Percentiles rank a stretch among this genome's conserved stretches.
phyloP scores from a whole-genome alignment of 2,329 filamentous ascomycete genomes.

The Graphilbum sp. region DNA sequence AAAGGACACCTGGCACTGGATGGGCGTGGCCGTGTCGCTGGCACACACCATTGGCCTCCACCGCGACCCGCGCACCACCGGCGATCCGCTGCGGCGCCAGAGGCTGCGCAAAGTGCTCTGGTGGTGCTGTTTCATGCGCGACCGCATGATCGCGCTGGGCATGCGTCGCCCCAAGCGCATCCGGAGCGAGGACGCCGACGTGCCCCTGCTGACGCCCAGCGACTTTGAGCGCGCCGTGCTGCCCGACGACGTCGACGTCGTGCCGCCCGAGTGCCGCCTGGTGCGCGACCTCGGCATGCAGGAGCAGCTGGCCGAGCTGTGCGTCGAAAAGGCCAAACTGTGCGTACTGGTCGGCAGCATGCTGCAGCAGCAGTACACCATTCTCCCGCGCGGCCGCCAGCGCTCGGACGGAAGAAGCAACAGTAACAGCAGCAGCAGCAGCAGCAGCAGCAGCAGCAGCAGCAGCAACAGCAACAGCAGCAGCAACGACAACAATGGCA shows the following conservation, averaged over 20 bases:
- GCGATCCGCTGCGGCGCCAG: conserved; percentile 57
- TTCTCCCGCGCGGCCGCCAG: conserved; percentile 68
- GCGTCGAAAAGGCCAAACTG: conserved; percentile 79
- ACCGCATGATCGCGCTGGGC: conserved; percentile 78
- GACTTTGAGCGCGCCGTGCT: conserved; percentile 70
- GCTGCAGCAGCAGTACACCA: conserved; percentile 80
- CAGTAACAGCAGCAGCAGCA: background rate
- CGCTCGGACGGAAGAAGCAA: conserved; percentile 42
- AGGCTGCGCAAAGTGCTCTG: conserved; percentile 89
- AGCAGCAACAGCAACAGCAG: conserved; percentile 1
- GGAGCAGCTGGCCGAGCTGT: conserved; percentile 67
- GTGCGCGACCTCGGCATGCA: conserved; percentile 59
- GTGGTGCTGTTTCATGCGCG: conserved; percentile 96
- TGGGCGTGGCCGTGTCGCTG: conserved; percentile 86
- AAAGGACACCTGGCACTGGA: conserved; percentile 98
- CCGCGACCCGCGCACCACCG: conserved; percentile 60
- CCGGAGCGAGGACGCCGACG: conserved; percentile 85
- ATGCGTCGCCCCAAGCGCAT: conserved; percentile 88
- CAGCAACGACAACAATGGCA: background rate
- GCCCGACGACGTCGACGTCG: conserved; percentile 48
- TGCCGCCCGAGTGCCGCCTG: conserved; percentile 54
- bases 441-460: conserved; percentile 21
- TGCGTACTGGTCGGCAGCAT: conserved; percentile 83
- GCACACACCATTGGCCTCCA: conserved; percentile 89
- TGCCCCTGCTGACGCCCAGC: conserved; percentile 69